phyloP scores from a whole-genome alignment of 1,284 basidiomycete species.

The Ceraceosorus bombacis region DNA sequence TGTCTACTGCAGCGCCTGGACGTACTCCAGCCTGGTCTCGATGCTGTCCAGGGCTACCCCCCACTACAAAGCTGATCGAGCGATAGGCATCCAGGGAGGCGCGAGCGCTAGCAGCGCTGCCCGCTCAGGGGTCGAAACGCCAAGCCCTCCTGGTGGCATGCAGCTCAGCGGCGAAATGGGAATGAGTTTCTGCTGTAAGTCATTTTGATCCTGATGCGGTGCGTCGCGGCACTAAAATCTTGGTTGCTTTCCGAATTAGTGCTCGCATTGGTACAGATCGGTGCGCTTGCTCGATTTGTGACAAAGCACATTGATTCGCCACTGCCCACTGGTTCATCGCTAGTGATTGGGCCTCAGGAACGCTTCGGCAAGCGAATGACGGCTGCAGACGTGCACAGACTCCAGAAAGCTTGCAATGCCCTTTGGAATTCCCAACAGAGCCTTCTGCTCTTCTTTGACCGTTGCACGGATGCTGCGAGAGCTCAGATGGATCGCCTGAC shows the following conservation, averaged over 20 bases:
- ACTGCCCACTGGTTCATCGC: background rate
- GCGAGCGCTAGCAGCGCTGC: background rate
- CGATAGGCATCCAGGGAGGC: conserved; percentile 19
- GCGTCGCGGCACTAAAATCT: background rate
- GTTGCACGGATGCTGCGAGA: conserved; percentile 27
- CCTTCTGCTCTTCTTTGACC: conserved; percentile 38
- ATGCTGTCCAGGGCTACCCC: conserved; percentile 24
- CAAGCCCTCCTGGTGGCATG: conserved; percentile 11
- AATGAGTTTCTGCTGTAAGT: conserved; percentile 23
- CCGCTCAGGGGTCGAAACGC: background rate
- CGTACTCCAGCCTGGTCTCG: conserved; percentile 26
- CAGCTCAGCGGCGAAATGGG: conserved; percentile 41
- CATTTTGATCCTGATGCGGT: background rate
- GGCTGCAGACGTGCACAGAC: conserved; percentile 29
- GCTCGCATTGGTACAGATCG: conserved; percentile 40
- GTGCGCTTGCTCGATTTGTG: conserved; percentile 34
- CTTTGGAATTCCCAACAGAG: conserved; percentile 40
- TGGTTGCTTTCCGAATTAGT: conserved; percentile 8
- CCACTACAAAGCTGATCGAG: conserved; percentile 26
- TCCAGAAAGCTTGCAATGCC: conserved; percentile 27
- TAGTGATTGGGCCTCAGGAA: conserved; percentile 2
- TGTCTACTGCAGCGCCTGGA: conserved; percentile 31
- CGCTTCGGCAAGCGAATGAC: conserved; percentile 16
- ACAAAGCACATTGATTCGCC: conserved; percentile 28
- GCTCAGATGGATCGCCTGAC: conserved; percentile 33